Conservation (phyloP, 345 rosid genomes). For the Eucalyptus polybractea region DNA sequence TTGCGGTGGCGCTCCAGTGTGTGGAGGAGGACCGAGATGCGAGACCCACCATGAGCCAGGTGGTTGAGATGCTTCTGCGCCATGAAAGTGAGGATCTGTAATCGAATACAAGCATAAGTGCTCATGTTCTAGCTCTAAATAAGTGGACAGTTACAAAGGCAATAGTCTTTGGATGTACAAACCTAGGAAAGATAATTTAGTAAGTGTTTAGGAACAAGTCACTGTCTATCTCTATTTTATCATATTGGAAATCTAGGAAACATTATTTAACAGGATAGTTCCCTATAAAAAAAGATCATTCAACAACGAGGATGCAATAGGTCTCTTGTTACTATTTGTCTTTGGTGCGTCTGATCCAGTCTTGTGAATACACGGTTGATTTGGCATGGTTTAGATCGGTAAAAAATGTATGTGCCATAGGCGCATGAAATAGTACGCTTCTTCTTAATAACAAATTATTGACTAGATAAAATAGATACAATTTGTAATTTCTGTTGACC, state of each 20-base stretch:
- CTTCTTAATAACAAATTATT: too few species aligned
- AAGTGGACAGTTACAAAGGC: too few species aligned
- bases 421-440: too few species aligned
- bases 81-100: neutral
- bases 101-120: neutral
- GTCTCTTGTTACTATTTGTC: neutral
- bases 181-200: neutral
- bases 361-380: neutral
- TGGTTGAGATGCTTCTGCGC: slow-evolving; percentile 5
- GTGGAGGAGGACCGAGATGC: slow-evolving; percentile 1
- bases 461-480: too few species aligned
- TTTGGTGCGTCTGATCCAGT: neutral
- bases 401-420: too few species aligned
- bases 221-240: neutral
- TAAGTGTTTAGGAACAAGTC: neutral
- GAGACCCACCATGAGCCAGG: slow-evolving; percentile 17
- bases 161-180: too few species aligned
- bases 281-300: neutral
- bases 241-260: neutral
- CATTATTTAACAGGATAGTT: neutral
- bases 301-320: neutral
- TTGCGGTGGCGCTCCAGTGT: slow-evolving; percentile 4
- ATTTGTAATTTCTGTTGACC: too few species aligned
- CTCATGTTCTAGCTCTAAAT: neutral
- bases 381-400: too few species aligned